Conservation (phyloP, 2,329 filamentous ascomycete species). For the Fusarium ramigenum region DNA sequence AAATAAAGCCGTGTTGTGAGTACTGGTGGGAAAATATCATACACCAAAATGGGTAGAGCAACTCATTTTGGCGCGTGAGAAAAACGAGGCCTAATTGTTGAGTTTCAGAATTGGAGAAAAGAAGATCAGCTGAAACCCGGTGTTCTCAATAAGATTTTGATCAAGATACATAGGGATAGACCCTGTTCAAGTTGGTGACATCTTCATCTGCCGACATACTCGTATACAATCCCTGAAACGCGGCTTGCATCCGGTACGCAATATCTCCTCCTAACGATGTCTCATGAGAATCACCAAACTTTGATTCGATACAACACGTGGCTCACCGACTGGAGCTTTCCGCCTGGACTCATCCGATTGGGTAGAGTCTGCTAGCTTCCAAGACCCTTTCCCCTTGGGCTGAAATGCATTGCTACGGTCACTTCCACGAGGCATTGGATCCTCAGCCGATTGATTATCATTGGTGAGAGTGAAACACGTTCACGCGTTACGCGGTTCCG, state of each 20-base stretch:
- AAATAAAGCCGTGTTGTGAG: neutral
- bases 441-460: neutral
- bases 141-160: no score
- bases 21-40: neutral
- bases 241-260: neutral
- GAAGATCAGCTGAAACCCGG: no score
- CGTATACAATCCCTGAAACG: neutral
- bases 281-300: neutral
- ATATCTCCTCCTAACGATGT: neutral
- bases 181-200: neutral
- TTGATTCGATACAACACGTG: neutral
- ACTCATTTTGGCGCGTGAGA: conserved; percentile 4
- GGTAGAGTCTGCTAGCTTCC: neutral
- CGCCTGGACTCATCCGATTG: neutral
- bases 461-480: neutral
- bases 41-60: neutral
- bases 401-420: neutral
- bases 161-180: neutral
- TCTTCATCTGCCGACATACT: neutral
- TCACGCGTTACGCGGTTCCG: neutral
- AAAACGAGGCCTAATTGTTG: neutral
- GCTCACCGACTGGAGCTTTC: neutral
- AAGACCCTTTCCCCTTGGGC: neutral
- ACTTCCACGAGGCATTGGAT: neutral
- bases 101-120: neutral